Conservation (phyloP, 768 basidiomycete genomes). For the Auriscalpium vulgare region DNA sequence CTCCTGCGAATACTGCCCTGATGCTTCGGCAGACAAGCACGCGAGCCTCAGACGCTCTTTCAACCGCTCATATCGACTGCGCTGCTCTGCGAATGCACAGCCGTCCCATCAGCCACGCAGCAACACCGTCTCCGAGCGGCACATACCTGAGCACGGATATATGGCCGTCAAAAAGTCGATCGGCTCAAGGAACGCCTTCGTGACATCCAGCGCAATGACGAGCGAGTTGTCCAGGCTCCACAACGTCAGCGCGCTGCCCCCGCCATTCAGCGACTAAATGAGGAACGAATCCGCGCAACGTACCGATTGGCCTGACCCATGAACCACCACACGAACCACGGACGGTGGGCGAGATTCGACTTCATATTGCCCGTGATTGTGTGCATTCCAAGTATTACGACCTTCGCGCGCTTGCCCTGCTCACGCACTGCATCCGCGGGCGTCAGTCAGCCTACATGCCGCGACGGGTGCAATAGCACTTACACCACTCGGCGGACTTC, state of each 20-base stretch:
- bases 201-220: slow-evolving; percentile 51
- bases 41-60: background rate
- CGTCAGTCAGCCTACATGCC: background rate
- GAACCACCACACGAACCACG: slow-evolving; percentile 66
- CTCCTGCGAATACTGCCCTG: no score
- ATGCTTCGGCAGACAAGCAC: background rate
- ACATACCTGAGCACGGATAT: slow-evolving; percentile 11
- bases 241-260: slow-evolving; percentile 39
- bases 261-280: slow-evolving; percentile 5
- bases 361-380: slow-evolving; percentile 43
- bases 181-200: slow-evolving; percentile 46
- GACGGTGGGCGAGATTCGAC: slow-evolving; percentile 42
- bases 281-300: background rate
- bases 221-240: slow-evolving; percentile 52
- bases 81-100: background rate
- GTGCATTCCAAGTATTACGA: slow-evolving; percentile 47
- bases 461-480: slow-evolving; percentile 22
- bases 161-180: slow-evolving; percentile 6
- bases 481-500: slow-evolving; percentile 65
- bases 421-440: slow-evolving; percentile 2
- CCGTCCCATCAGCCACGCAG: background rate
- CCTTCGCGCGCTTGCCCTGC: slow-evolving; percentile 34
- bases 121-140: background rate
- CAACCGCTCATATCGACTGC: background rate
- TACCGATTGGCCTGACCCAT: slow-evolving; percentile 59